phyloP scores from a whole-genome alignment of 2,329 filamentous ascomycete species.

The Sporothrix pallida region DNA sequence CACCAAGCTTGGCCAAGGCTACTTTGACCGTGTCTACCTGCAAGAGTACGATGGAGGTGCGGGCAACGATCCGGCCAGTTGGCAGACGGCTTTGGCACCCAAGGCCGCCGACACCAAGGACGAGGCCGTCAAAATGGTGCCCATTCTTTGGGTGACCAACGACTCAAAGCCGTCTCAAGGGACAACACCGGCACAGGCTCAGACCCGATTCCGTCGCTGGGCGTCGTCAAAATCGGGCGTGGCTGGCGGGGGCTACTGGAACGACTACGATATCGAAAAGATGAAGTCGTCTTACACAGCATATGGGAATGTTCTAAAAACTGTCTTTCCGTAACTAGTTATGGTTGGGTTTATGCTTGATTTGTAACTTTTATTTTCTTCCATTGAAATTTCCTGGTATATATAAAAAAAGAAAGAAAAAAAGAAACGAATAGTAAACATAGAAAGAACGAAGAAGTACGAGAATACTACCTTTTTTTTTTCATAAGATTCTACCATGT shows the following conservation, averaged over 20 bases:
- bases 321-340: neutral
- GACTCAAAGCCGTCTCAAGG: neutral
- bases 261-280: slow-evolving; percentile 15
- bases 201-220: neutral
- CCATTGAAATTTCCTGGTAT: no score
- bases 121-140: neutral
- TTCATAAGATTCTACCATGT: no score
- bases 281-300: neutral
- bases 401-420: no score
- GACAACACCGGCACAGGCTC: neutral
- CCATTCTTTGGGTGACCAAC: neutral
- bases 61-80: neutral
- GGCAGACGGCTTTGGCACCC: neutral
- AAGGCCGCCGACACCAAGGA: neutral
- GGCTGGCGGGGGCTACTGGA: neutral
- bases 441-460: no score
- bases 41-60: neutral
- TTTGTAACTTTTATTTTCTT: no score
- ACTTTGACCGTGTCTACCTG: neutral
- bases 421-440: no score
- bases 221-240: neutral
- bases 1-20: neutral
- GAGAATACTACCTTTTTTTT: no score
- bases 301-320: neutral
- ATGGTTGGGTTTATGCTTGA: no score